Evolutionary conservation across 2,329 filamentous ascomycete species (phyloP).

Genomic region (Colletotrichum aenigma): DNA sequence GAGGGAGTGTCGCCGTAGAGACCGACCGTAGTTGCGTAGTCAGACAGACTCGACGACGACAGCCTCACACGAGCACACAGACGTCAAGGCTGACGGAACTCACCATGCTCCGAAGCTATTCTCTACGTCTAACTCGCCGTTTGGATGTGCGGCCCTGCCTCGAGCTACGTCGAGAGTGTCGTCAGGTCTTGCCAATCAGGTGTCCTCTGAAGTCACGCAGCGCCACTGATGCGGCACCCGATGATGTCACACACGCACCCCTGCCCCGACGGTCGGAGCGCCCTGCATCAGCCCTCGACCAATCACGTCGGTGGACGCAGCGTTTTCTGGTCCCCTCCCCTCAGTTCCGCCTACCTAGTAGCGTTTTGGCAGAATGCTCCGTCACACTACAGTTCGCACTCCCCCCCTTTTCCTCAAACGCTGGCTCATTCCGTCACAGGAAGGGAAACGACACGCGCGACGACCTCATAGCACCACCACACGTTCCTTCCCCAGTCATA

Average conservation of each 20-base stretch:
- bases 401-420: slow-evolving; percentile 12
- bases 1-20: background rate
- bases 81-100: slow-evolving; percentile 20
- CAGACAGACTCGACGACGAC: background rate
- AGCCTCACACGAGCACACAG: background rate
- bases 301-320: background rate
- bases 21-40: background rate
- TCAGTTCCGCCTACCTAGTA: background rate
- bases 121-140: background rate
- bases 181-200: slow-evolving; percentile 15
- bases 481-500: background rate
- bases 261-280: slow-evolving; percentile 1
- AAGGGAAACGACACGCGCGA: slow-evolving; percentile 12
- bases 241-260: slow-evolving; percentile 12
- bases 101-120: background rate
- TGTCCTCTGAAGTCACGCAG: slow-evolving; percentile 15
- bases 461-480: slow-evolving; percentile 17
- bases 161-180: slow-evolving; percentile 13
- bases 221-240: slow-evolving; percentile 8
- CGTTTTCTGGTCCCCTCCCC: background rate
- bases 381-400: background rate
- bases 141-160: background rate
- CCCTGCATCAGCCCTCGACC: background rate
- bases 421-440: slow-evolving; percentile 17
- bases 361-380: slow-evolving; percentile 13